phyloP scores from a whole-genome alignment of 2,329 filamentous ascomycete species.

The Coniella lustricola region DNA sequence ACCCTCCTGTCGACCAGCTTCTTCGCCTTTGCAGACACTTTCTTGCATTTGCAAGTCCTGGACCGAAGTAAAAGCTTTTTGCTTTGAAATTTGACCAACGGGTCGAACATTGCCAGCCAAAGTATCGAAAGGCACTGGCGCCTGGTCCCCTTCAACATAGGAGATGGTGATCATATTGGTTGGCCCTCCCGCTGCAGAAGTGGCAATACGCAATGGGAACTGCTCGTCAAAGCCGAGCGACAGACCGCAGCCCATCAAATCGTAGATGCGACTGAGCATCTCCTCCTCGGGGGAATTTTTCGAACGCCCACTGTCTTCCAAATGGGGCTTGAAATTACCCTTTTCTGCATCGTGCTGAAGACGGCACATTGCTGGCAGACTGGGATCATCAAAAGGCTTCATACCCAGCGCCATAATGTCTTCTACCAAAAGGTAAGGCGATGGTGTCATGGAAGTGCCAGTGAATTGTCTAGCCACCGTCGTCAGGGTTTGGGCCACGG shows the following conservation, averaged over 20 bases:
- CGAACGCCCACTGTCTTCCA: slow-evolving; percentile 17
- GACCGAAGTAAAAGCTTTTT: neutral
- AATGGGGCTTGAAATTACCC: slow-evolving; percentile 20
- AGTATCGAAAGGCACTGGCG: neutral
- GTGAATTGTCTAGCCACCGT: slow-evolving; percentile 41
- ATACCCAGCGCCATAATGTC: slow-evolving; percentile 41
- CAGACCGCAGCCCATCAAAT: slow-evolving; percentile 11
- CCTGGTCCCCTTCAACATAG: slow-evolving; percentile 13
- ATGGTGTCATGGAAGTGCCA: slow-evolving; percentile 29
- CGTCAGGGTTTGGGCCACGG: slow-evolving; percentile 39
- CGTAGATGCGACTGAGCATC: slow-evolving; percentile 12
- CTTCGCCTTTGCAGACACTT: neutral
- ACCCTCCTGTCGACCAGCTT: neutral
- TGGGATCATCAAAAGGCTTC: slow-evolving; percentile 32
- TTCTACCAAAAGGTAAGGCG: slow-evolving; percentile 45
- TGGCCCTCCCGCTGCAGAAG: neutral
- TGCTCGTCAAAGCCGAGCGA: slow-evolving; percentile 10
- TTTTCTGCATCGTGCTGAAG: slow-evolving; percentile 26
- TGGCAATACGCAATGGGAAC: slow-evolving; percentile 8
- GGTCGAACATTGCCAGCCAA: neutral
- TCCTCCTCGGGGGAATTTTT: slow-evolving; percentile 7
- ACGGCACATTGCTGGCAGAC: slow-evolving; percentile 33
- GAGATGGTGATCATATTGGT: slow-evolving; percentile 4
- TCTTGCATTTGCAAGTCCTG: neutral
- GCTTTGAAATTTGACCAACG: neutral